A percentile compares a stretch with the other conserved stretches of the same genome.
Conservation (phyloP, 2,329 filamentous ascomycete genomes). For the Ilyonectria mors-panacis region DNA sequence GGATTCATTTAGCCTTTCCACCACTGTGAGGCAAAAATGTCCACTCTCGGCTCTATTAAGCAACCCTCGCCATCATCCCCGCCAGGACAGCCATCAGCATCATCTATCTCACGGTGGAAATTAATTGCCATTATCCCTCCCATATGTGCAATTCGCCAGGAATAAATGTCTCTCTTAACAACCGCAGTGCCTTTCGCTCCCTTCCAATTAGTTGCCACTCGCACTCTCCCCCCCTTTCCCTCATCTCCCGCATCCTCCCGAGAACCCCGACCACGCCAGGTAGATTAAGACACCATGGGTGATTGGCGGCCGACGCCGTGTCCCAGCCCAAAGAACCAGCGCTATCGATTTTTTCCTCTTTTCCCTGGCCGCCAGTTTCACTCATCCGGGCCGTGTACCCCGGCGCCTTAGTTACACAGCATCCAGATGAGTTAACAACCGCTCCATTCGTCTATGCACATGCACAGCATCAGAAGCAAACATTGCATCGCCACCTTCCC, state of each 20-base stretch:
- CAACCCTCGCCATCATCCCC: conserved; percentile 7
- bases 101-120: conserved; percentile 14
- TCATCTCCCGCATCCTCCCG: conserved; percentile 34
- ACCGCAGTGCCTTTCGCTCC: neutral
- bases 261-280: conserved; percentile 24
- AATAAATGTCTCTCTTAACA: neutral
- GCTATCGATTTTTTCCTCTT: conserved; percentile 22
- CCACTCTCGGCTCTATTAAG: conserved; percentile 16
- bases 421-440: conserved; percentile 20
- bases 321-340: conserved; percentile 5
- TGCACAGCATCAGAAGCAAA: neutral
- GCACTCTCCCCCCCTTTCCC: conserved; percentile 4
- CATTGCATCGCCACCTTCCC: neutral
- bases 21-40: conserved; percentile 29
- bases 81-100: conserved; percentile 11
- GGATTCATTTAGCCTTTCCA: conserved; percentile 28
- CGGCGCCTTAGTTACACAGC: conserved; percentile 17
- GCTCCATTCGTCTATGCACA: conserved; percentile 2
- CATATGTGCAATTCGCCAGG: neutral
- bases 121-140: conserved; percentile 19
- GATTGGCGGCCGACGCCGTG: conserved; percentile 24
- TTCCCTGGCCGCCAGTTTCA: neutral
- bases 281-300: conserved; percentile 22
- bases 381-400: conserved; percentile 14
- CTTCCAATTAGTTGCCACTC: conserved; percentile 8